Percentiles rank a stretch among this genome's conserved stretches.
Conservation (phyloP, 2,329 filamentous ascomycete species). For the Lecanosticta acicola region DNA sequence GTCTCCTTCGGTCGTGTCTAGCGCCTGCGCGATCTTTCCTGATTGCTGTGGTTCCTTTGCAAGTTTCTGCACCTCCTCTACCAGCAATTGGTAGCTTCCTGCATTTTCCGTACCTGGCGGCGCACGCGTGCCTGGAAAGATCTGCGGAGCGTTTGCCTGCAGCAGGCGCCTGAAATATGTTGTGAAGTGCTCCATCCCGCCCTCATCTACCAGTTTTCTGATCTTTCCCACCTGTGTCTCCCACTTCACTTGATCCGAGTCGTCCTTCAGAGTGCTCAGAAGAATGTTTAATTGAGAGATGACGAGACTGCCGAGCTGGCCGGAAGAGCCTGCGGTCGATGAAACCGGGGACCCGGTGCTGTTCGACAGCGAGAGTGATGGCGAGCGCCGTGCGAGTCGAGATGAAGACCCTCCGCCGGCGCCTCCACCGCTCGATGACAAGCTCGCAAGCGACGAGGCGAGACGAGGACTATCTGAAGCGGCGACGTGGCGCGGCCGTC, state of each 20-base stretch:
- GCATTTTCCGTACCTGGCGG: constrained; percentile 50
- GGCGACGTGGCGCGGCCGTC: constrained; percentile 51
- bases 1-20: constrained; percentile 85
- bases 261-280: constrained; percentile 89
- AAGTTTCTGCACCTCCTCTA: constrained; percentile 80
- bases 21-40: constrained; percentile 83
- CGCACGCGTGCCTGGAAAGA: constrained; percentile 74
- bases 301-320: constrained; percentile 76
- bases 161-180: constrained; percentile 94
- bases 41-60: constrained; percentile 75
- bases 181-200: constrained; percentile 98
- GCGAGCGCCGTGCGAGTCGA: constrained; percentile 55
- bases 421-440: constrained; percentile 48
- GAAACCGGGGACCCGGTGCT: constrained; percentile 49
- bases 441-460: constrained; percentile 51
- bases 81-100: constrained; percentile 77
- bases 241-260: constrained; percentile 87
- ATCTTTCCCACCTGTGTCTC: constrained; percentile 87
- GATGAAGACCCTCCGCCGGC: constrained; percentile 49
- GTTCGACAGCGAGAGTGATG: constrained; percentile 52
- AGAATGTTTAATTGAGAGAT: constrained; percentile 93
- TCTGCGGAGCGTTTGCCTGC: constrained; percentile 81
- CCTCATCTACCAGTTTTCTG: constrained; percentile 89
- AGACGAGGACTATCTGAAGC: constrained; percentile 50
- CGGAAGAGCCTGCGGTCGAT: constrained; percentile 37